Conservation (phyloP, 2,329 filamentous ascomycete genomes). For the Daldinia eschscholtzii region DNA sequence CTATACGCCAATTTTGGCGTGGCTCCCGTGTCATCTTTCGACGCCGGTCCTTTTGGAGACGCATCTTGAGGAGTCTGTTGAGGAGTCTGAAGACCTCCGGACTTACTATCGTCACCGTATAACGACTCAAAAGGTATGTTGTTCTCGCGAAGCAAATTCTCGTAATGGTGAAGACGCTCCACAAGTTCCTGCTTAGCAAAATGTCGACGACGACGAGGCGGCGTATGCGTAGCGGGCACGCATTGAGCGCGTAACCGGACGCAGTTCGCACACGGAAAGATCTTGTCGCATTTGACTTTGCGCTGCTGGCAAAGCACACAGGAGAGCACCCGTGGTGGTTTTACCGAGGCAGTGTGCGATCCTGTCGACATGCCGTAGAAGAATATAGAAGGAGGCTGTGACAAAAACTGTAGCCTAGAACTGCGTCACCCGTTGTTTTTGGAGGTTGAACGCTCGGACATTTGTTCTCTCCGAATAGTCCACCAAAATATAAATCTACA, state of each 20-base stretch:
- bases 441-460: conserved; percentile 6
- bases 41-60: neutral
- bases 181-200: neutral
- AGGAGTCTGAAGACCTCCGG: neutral
- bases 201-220: conserved; percentile 43
- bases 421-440: neutral
- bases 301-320: conserved; percentile 74
- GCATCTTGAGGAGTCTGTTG: conserved; percentile 1
- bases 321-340: conserved; percentile 47
- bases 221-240: conserved; percentile 69
- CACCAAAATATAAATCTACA: neutral
- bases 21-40: neutral
- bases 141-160: conserved; percentile 1
- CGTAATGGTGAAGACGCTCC: neutral
- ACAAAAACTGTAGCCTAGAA: neutral
- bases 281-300: conserved; percentile 73
- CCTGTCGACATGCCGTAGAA: neutral
- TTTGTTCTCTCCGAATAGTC: conserved; percentile 13
- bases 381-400: neutral
- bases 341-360: conserved; percentile 15
- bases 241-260: conserved; percentile 60
- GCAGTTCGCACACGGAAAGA: conserved; percentile 69
- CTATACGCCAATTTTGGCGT: neutral
- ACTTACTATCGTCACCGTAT: neutral
- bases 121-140: neutral